phyloP scores from a whole-genome alignment of 2,329 filamentous ascomycete genomes.

The Aureobasidium sp. region DNA sequence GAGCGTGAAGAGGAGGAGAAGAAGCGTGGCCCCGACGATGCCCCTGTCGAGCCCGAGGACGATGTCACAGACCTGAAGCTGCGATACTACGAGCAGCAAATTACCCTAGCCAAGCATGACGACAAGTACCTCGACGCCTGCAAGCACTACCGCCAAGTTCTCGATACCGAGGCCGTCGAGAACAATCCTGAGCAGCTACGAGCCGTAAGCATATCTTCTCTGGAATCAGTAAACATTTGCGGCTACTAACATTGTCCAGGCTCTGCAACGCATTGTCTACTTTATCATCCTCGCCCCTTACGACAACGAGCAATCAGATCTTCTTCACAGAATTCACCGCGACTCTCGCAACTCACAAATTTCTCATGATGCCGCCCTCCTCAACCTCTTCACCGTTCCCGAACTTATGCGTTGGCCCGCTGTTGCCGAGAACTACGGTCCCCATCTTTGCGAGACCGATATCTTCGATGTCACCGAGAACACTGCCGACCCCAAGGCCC shows the following conservation, averaged over 20 bases:
- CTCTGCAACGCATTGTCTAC: slow-evolving; percentile 92
- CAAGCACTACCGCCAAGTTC: slow-evolving; percentile 94
- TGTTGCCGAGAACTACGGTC: slow-evolving; percentile 80
- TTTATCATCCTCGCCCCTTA: slow-evolving; percentile 94
- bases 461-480: slow-evolving; percentile 66
- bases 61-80: slow-evolving; percentile 96
- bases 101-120: slow-evolving; percentile 90
- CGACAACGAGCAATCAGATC: slow-evolving; percentile 97
- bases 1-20: slow-evolving; percentile 78
- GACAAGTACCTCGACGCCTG: slow-evolving; percentile 95
- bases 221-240: slow-evolving; percentile 15
- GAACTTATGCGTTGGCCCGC: slow-evolving; percentile 99
- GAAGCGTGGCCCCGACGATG: slow-evolving; percentile 67
- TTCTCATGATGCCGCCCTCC: slow-evolving; percentile 66
- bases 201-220: slow-evolving; percentile 53
- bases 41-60: slow-evolving; percentile 69
- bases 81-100: slow-evolving; percentile 94
- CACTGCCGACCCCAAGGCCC: slow-evolving; percentile 64
- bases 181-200: slow-evolving; percentile 79
- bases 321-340: slow-evolving; percentile 84
- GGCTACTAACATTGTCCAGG: slow-evolving; percentile 41
- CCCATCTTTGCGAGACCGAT: slow-evolving; percentile 80
- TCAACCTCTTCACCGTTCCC: slow-evolving; percentile 90
- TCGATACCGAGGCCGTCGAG: slow-evolving; percentile 93
- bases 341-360: slow-evolving; percentile 77